Conservation (phyloP, 352 stramenopile genomes). For the Pythium plurisporium region DNA sequence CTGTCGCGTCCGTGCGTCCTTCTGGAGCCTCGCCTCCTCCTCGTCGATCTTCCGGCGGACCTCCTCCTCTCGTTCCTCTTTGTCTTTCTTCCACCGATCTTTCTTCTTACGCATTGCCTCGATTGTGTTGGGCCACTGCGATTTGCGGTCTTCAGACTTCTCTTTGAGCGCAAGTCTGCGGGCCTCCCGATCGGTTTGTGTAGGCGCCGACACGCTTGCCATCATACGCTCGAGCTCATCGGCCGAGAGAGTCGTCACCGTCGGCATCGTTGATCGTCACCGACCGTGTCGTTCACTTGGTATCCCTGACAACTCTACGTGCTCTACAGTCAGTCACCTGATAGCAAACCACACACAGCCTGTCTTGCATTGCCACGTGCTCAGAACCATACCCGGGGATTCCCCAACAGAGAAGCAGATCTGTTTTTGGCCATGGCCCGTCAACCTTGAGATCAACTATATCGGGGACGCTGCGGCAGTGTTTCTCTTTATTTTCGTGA, state of each 20-base stretch:
- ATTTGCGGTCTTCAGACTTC: conserved; percentile 77
- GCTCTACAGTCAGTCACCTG: background rate
- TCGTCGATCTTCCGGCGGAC: conserved; percentile 70
- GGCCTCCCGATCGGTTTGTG: conserved; percentile 60
- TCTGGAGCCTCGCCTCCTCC: conserved; percentile 72
- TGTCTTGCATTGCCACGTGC: background rate
- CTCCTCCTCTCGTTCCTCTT: conserved; percentile 77
- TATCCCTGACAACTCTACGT: background rate
- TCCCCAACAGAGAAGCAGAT: background rate
- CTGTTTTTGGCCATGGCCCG: background rate
- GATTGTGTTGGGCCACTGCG: conserved; percentile 90
- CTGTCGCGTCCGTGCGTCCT: conserved; percentile 64
- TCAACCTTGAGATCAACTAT: background rate
- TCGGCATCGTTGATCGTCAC: conserved; percentile 33
- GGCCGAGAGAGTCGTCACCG: conserved; percentile 42
- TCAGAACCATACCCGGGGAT: background rate
- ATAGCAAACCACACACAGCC: background rate
- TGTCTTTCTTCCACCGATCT: conserved; percentile 88
- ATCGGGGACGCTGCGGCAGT: background rate
- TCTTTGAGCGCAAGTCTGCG: conserved; percentile 60
- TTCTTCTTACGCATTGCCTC: conserved; percentile 89
- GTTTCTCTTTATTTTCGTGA: conserved; percentile 4
- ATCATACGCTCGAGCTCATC: conserved; percentile 72
- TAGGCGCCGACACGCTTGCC: conserved; percentile 59
- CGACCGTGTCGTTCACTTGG: too few species aligned